Percentiles rank a stretch among this genome's conserved stretches.
phyloP scores from a whole-genome alignment of 1,284 basidiomycete genomes.

The Trametes polyzona region DNA sequence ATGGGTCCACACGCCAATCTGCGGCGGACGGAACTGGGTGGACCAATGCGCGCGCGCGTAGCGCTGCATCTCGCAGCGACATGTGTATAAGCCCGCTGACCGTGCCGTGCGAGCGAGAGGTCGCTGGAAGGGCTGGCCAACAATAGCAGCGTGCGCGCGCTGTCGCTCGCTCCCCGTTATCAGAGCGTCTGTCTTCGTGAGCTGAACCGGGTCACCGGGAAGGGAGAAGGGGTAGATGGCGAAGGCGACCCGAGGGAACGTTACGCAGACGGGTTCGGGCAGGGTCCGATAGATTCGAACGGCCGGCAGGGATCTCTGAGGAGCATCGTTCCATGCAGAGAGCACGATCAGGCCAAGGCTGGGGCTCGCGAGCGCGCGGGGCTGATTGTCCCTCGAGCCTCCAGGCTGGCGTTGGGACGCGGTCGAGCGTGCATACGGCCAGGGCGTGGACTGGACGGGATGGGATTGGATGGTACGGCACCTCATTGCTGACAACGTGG shows the following conservation, averaged over 20 bases:
- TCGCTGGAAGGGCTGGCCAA: constrained; percentile 1
- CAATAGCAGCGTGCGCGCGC: constrained; percentile 10
- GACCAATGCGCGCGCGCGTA: background rate
- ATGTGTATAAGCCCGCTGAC: constrained; percentile 3
- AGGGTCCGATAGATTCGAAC: constrained; percentile 12
- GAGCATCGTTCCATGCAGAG: constrained; percentile 10
- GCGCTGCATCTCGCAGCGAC: background rate
- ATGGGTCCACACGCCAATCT: constrained; percentile 11
- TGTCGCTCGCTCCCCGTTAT: constrained; percentile 7
- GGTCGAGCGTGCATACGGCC: too few relatives aligned
- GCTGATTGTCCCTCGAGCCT: constrained; percentile 15
- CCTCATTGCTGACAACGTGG: constrained; percentile 28
- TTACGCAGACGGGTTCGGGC: constrained; percentile 2
- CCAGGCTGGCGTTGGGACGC: too few relatives aligned
- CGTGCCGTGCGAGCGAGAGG: constrained; percentile 7
- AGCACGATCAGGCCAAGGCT: background rate
- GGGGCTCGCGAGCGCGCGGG: background rate
- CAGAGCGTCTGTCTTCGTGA: constrained; percentile 14
- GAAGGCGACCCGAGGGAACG: constrained; percentile 10
- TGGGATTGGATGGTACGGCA: too few relatives aligned
- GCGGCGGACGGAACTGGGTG: constrained; percentile 6
- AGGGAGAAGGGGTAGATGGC: constrained; percentile 2
- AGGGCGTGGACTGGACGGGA: too few relatives aligned
- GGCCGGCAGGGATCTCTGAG: constrained; percentile 1
- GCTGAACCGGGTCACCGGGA: background rate